Evolutionary conservation across 768 basidiomycete genomes (phyloP), one percentile per base, ranked within the genome.

Genomic region (Tricholoma bakamatsutake): DNA sequence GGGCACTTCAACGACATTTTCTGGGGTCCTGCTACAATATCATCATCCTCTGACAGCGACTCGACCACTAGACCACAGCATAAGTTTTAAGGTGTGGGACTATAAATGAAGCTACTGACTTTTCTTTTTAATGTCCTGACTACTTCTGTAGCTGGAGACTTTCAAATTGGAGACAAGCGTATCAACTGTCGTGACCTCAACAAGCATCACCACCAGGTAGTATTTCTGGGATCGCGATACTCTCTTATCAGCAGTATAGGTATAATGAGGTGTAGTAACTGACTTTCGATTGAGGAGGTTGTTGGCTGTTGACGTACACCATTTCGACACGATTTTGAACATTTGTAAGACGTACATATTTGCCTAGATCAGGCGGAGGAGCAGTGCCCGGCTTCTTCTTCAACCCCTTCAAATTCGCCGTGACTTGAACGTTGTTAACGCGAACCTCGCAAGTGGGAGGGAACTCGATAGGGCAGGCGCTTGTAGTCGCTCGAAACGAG

Each of bases 331-430:
- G 81, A 66, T 92, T 93, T 34, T 73, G 71, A 43, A 73, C 66
- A 8, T 70, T 71, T 48, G 63, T 73, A 11, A 72, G 59, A 52
- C 76, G 71, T 6, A 76, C 68, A 57, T 74, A 73, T 60, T 75
- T 73, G 37, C 73, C 71, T 33, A 81, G 61, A 66, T 93, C 87
- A 1, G 92, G 86, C 5, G 93, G 93, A n/a, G 93, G 92, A 1
- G 93, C 90, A 42, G 91, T 95, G 3, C 93, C 93, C 28, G 92
- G 88, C 62, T 90, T 94, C 77, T 97, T 97, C 79, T 97, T 97
- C 67, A 96, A 72, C 4, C 94, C 94, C 68, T 93, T 93, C 59
- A 93, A 69, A 67, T 87, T 94, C 35, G 87, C 90, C 17, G 74
- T 74, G 30, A 96, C 72, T 53, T 82, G 77, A 2, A 75, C 75